Conservation (phyloP, 306 rosid genomes). For the Cucumis melo region DNA sequence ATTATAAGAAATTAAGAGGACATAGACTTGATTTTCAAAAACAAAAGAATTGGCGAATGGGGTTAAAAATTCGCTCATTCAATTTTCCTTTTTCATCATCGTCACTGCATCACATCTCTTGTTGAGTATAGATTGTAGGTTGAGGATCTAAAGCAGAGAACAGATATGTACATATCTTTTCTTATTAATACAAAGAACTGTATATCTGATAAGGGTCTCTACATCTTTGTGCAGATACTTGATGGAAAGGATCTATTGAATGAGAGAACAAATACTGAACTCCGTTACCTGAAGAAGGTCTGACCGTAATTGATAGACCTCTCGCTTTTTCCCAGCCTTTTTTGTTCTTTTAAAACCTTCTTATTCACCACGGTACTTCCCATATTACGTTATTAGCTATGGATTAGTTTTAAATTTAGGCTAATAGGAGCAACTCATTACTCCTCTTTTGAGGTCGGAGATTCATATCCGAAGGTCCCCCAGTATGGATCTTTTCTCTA, state of each 20-base stretch:
- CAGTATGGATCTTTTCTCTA: background rate
- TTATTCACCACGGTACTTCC: too few relatives aligned
- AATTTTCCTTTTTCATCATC: background rate
- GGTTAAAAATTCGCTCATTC: background rate
- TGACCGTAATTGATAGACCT: background rate
- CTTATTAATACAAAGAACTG: background rate
- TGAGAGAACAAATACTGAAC: slow-evolving; percentile 87
- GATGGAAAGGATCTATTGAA: slow-evolving; percentile 70
- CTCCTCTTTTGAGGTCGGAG: too few relatives aligned
- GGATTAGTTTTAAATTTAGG: background rate
- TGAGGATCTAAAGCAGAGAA: background rate
- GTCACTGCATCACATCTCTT: background rate
- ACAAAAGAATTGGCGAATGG: background rate
- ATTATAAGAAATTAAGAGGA: too few relatives aligned
- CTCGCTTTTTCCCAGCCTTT: background rate
- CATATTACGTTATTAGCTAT: background rate
- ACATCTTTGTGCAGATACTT: slow-evolving; percentile 40
- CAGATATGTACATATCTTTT: background rate
- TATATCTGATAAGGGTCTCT: background rate
- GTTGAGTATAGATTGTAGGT: background rate
- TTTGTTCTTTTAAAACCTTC: background rate
- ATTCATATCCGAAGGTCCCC: background rate
- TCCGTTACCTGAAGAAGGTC: slow-evolving; percentile 76
- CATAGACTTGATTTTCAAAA: too few relatives aligned
- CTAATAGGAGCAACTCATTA: too few relatives aligned